phyloP scores from a whole-genome alignment of 2,329 filamentous ascomycete genomes.

The Beauveria bassiana region DNA sequence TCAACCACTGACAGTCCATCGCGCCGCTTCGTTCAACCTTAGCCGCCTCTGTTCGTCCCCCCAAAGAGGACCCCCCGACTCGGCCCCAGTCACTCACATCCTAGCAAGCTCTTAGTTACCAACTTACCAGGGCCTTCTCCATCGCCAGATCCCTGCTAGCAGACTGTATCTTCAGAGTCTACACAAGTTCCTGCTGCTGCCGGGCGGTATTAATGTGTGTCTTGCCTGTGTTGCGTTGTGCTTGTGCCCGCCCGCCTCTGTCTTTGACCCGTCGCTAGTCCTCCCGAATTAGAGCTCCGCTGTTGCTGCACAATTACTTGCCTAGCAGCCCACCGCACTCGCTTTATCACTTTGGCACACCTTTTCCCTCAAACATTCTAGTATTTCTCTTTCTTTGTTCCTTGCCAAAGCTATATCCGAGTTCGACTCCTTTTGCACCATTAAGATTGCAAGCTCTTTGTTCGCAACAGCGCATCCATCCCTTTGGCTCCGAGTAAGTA shows the following conservation, averaged over 20 bases:
- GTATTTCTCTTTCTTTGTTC: background rate
- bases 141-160: constrained; percentile 9
- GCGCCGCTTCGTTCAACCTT: constrained; percentile 30
- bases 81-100: constrained; percentile 2
- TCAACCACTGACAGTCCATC: constrained; percentile 36
- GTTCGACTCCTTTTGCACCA: background rate
- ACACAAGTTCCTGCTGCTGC: constrained; percentile 4
- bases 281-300: background rate
- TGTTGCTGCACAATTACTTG: constrained; percentile 2
- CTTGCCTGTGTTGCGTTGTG: constrained; percentile 6
- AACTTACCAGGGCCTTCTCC: constrained; percentile 2
- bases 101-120: background rate
- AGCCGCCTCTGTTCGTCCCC: constrained; percentile 28
- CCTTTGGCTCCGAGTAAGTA: constrained; percentile 6
- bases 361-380: background rate
- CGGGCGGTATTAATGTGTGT: background rate
- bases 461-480: background rate
- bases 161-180: background rate
- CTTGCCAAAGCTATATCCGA: background rate
- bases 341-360: constrained; percentile 1
- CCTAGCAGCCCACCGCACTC: constrained; percentile 2
- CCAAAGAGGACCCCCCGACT: constrained; percentile 22
- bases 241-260: background rate
- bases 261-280: background rate
- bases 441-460: background rate